Evolutionary conservation across 1,139 yeast genomes (phyloP).

Genomic region (Taphrina sp.): DNA sequence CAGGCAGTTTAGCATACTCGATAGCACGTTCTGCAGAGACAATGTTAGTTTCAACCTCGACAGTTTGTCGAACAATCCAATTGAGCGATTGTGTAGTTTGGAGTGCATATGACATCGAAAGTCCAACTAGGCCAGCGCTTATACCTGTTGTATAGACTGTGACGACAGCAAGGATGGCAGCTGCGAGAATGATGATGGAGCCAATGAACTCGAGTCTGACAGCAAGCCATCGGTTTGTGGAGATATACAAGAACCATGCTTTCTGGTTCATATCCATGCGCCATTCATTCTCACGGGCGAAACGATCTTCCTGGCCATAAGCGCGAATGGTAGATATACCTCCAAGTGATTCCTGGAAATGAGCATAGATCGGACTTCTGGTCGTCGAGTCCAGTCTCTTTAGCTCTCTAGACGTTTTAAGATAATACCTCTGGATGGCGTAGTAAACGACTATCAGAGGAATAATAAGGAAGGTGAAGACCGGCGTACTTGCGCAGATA

Average conservation of each 20-base stretch:
- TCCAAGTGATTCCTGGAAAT: conserved; percentile 89
- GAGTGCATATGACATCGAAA: conserved; percentile 68
- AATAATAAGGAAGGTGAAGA: conserved; percentile 64
- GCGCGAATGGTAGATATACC: conserved; percentile 92
- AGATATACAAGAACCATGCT: conserved; percentile 56
- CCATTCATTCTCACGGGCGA: conserved; percentile 57
- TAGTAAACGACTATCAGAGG: conserved; percentile 73
- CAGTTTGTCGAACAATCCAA: conserved; percentile 63
- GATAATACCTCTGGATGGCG: conserved; percentile 83
- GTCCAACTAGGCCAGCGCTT: conserved; percentile 68
- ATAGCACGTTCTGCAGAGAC: conserved; percentile 75
- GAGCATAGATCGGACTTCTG: conserved; percentile 90
- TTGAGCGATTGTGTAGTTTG: conserved; percentile 61
- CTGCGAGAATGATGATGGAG: conserved; percentile 58
- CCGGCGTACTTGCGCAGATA: conserved; percentile 85
- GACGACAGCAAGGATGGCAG: conserved; percentile 58
- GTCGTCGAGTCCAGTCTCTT: conserved; percentile 93
- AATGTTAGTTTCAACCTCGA: conserved; percentile 70
- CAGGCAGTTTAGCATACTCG: conserved; percentile 63
- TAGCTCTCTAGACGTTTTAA: conserved; percentile 87
- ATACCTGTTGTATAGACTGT: conserved; percentile 50
- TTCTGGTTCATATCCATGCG: conserved; percentile 65
- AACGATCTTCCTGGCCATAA: conserved; percentile 71
- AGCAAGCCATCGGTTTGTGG: conserved; percentile 69
- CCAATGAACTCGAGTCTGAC: conserved; percentile 70